Conservation (phyloP, 352 stramenopile species). For the Phytophthora tentaculata region DNA sequence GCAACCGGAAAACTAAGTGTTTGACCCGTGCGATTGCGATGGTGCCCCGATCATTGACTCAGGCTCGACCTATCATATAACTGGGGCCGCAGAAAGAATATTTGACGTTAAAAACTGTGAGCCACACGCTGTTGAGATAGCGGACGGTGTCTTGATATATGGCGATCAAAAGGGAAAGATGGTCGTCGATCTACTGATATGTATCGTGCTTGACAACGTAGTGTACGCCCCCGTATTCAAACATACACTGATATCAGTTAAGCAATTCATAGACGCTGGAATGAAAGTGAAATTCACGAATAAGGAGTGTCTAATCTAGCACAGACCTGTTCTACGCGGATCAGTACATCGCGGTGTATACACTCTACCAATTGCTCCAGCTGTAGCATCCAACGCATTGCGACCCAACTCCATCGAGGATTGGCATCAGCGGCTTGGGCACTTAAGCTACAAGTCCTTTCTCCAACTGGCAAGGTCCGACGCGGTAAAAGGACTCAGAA, state of each 20-base stretch:
- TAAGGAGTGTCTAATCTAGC: background rate
- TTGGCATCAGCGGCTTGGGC: background rate
- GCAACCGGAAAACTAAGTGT: background rate
- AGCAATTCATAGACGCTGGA: background rate
- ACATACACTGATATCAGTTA: background rate
- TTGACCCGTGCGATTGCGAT: background rate
- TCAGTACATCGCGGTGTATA: background rate
- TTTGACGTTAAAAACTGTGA: background rate
- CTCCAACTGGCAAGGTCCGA: background rate
- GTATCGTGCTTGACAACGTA: background rate
- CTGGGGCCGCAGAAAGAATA: background rate
- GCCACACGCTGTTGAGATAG: background rate
- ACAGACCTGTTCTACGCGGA: background rate
- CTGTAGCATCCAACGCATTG: background rate
- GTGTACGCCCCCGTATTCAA: background rate
- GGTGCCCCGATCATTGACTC: background rate
- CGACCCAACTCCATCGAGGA: background rate
- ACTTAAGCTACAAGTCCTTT: background rate
- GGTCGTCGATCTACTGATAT: background rate
- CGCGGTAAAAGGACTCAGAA: background rate
- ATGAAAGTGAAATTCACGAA: background rate
- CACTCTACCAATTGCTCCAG: background rate
- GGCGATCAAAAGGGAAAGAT: background rate
- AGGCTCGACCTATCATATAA: background rate
- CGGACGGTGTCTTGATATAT: background rate